Evolutionary conservation across 805 yeast genomes (phyloP).

Genomic region (Ogataea nonfermentans): DNA sequence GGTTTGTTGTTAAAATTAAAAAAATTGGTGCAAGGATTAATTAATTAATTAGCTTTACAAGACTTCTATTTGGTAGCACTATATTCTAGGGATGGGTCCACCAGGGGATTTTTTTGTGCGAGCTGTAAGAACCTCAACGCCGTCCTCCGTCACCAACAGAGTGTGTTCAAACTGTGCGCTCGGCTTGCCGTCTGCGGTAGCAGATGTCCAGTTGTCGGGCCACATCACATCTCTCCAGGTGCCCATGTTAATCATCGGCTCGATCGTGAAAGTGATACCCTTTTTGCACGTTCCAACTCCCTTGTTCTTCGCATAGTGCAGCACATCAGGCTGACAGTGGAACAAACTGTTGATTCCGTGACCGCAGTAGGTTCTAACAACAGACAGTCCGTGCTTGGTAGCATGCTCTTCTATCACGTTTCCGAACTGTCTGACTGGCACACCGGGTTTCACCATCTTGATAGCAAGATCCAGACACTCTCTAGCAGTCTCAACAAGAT

Average conservation of each 20-base stretch:
- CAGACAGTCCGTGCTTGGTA: conserved; percentile 70
- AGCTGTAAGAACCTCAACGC: conserved; percentile 86
- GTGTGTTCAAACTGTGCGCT: conserved; percentile 97
- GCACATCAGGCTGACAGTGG: conserved; percentile 90
- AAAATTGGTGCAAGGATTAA: conserved; percentile 3
- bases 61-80: neutral
- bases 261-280: conserved; percentile 95
- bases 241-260: conserved; percentile 94
- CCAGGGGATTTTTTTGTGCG: conserved; percentile 84
- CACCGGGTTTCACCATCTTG: conserved; percentile 84
- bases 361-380: conserved; percentile 88
- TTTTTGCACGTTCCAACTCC: conserved; percentile 92
- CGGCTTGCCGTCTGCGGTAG: conserved; percentile 83
- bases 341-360: conserved; percentile 87
- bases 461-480: conserved; percentile 86
- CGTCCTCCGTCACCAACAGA: conserved; percentile 86
- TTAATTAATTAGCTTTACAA: neutral
- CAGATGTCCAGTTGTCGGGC: conserved; percentile 98
- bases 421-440: conserved; percentile 83
- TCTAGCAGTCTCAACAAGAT: conserved; percentile 88
- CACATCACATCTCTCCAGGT: conserved; percentile 75
- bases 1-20: conserved; percentile 12
- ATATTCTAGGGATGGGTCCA: conserved; percentile 64
- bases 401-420: conserved; percentile 88
- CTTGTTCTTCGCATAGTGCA: conserved; percentile 92